Percentiles rank a stretch among this genome's conserved stretches.
Evolutionary conservation across 108 stramenopile genomes (phyloP).

Genomic region (Cyclotella baltica): DNA sequence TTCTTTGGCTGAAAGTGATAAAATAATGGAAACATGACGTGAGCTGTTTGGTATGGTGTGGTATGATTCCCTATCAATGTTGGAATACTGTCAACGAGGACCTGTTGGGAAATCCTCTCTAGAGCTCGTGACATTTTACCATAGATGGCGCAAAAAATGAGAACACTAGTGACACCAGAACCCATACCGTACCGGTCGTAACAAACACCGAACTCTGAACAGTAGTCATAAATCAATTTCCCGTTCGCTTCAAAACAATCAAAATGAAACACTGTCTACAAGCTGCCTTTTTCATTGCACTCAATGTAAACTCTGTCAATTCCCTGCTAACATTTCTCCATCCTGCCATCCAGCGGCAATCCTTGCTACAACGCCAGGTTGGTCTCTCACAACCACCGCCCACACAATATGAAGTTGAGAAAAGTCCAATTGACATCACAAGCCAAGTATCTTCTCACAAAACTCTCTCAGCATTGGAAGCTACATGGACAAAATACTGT

Average conservation of each 20-base stretch:
- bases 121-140: too few species aligned
- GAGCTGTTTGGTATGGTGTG: too few species aligned
- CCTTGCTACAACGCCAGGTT: background rate
- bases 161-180: too few species aligned
- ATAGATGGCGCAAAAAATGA: too few species aligned
- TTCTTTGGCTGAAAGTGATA: too few species aligned
- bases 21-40: too few species aligned
- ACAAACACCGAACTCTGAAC: too few species aligned
- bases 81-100: background rate
- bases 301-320: background rate
- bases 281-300: background rate
- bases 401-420: background rate
- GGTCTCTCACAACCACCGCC: background rate
- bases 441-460: background rate
- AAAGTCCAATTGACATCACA: background rate
- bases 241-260: background rate
- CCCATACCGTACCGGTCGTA: too few species aligned
- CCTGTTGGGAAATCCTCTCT: background rate
- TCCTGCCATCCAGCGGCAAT: background rate
- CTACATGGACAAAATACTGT: constrained; percentile 41
- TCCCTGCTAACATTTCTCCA: background rate
- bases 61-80: too few species aligned
- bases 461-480: constrained; percentile 21
- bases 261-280: background rate
- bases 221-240: background rate